These are phyloP conservation scores for Coemansia sp. DNA, from an alignment of 192 early-diverging fungal genomes.

Conservation along the genomic window DNA sequence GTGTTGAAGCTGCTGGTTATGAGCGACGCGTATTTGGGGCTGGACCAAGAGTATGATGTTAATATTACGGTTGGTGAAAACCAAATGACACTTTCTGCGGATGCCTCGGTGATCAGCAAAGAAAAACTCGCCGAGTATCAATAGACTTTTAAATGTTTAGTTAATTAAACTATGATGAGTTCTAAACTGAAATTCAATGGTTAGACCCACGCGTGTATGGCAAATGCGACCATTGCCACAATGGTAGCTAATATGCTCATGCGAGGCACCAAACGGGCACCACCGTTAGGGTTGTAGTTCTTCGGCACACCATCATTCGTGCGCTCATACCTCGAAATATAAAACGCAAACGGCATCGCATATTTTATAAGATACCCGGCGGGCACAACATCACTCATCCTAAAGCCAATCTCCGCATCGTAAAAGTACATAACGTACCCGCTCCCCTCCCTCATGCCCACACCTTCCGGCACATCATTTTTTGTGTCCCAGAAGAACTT, in stretches of 20 bases:
- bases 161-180: not conserved
- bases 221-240: constrained; percentile 14
- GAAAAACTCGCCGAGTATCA: constrained; percentile 40
- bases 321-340: constrained; percentile 46
- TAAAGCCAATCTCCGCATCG: constrained; percentile 53
- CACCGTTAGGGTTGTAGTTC: constrained; percentile 49
- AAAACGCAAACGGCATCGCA: constrained; percentile 55
- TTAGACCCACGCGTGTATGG: constrained; percentile 8
- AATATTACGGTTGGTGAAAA: constrained; percentile 29
- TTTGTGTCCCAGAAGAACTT: constrained; percentile 55
- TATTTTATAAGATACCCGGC: constrained; percentile 54
- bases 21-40: constrained; percentile 78
- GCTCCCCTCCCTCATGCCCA: constrained; percentile 54
- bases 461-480: constrained; percentile 53
- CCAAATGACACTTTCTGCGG: constrained; percentile 23
- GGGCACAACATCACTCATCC: constrained; percentile 53
- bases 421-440: constrained; percentile 56
- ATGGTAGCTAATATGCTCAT: constrained; percentile 8
- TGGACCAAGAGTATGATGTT: constrained; percentile 63
- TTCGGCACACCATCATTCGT: constrained; percentile 54
- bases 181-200: too few species aligned
- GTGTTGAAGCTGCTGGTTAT: constrained; percentile 59
- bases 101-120: constrained; percentile 34
- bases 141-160: not conserved
- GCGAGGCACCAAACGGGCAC: constrained; percentile 8